Evolutionary conservation across 2,329 filamentous ascomycete species (phyloP), one percentile per base, ranked within the genome.

Genomic region (Fusarium abutilonis): DNA sequence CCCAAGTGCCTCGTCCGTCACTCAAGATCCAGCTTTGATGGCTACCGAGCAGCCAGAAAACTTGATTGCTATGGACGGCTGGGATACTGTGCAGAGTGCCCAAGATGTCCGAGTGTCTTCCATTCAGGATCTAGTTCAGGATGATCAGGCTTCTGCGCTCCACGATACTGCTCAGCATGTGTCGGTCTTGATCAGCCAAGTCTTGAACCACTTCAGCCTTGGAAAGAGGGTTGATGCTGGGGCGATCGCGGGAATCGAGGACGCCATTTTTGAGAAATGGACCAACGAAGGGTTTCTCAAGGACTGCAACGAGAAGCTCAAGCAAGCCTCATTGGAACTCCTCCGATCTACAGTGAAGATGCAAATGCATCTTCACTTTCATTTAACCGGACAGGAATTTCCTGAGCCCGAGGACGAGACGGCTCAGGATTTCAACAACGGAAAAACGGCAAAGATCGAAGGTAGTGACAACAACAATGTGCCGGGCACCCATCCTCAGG

Each of bases 221-320:
- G 26, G 49, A 13, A 36, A 58, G 4, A 23, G 36, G 2, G 38
- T 69, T 2, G 56, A 67, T 11, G 43, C 64, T 6, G 44, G 51
- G 4, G 63, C 68, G 6, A 32, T 73, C 8, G 38, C 21, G 4
- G 70, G 64, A 2, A 66, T 75, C 9, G 64, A 72, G 17, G 68
- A 73, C 6, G 63, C 61, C 0, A 62, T 70, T 4, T 57, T 73
- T 10, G 63, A 70, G 1, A 54, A 64, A 17, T 74, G 71, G 72
- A 48, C 68, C 7, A 31, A 54, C 4, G 56, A 68, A 11, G 71
- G 71, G 0, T 67, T 67, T 14, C 57, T 75, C n/a, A 40, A 35
- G 19, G 53, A 60, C 5, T 61, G 48, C 9, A 54, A 71, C 7
- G 65, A 71, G 10, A 60, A 66, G 6, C 53, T 73, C 21, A 70